Evolutionary conservation across 805 yeast genomes (phyloP), one percentile per base, ranked within the genome.

Genomic region (Candida krabiensis): DNA sequence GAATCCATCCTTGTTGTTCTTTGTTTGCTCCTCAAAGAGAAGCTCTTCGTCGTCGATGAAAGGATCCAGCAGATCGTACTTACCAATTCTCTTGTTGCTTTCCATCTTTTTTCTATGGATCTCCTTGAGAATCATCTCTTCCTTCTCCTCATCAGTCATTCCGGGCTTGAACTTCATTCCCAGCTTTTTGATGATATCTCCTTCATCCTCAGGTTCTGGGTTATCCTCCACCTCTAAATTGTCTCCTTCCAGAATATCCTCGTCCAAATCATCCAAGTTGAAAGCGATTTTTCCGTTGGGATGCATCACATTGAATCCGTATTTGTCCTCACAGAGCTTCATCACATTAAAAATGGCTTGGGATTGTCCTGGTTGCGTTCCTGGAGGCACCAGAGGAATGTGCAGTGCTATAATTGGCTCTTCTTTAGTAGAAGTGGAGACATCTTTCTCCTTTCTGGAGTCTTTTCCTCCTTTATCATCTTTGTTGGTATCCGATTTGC

Each of bases 41-140:
- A 89, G 67, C 63, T 93, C 99, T 12, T 87, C 77, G 63, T 93
- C 99, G 64, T 93, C 99, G 41, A 93, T 93, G 55, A 93, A 93
- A 2, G 98, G 99, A 61, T 93, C 99, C 43, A 86, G 81, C 33
- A 78, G 70, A 58, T 93, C 99, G 62, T 93, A 93, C 56, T 86
- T 88, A 2, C 96, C 96, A 24, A 89, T 87, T 47, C 85, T 77
- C 37, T 89, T 75, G 53, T 83, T 83, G 56, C 43, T 71, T 63
- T 49, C 71, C 64, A 55, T 75, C 67, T 55, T 70, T 63, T 58
- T 63, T 26, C 60, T 41, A 33, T 60, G 64, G 14, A 61, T 43
- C 28, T 60, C 64, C 26, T 51, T 50, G 23, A 61, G 37, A 22
- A 61, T 50, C 44, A 58, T 38, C 18, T 53, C 55, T 31, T 60